These are phyloP conservation scores for Wickerhamiella sergipiensis DNA, from an alignment of 805 yeast species.

Conservation along the genomic window DNA sequence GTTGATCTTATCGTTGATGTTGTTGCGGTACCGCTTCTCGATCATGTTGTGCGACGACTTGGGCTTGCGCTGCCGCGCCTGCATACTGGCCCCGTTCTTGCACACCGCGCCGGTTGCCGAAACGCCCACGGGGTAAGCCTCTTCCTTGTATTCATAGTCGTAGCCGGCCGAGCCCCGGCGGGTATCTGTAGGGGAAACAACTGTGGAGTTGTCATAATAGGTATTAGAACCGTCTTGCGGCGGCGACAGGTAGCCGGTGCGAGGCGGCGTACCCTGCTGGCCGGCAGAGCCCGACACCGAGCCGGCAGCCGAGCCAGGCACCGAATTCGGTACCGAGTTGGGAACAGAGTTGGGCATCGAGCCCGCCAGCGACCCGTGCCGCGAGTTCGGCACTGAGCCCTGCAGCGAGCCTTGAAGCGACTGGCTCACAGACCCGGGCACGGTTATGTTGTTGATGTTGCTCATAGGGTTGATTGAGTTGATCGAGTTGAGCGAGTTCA, in stretches of 20 bases:
- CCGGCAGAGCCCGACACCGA: neutral
- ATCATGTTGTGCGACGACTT: conserved; percentile 57
- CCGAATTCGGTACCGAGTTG: neutral
- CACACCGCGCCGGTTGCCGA: neutral
- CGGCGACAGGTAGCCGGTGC: neutral
- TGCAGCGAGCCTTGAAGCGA: neutral
- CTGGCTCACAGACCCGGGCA: neutral
- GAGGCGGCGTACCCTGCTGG: neutral
- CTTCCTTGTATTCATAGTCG: neutral
- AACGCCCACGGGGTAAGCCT: neutral
- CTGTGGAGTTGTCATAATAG: neutral
- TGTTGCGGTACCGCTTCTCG: conserved; percentile 59
- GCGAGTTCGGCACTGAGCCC: neutral
- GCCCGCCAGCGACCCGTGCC: neutral
- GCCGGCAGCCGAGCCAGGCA: neutral
- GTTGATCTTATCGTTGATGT: conserved; percentile 53
- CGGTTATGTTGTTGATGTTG: neutral
- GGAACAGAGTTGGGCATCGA: neutral
- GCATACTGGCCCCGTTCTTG: neutral
- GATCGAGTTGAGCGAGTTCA: too few relatives aligned
- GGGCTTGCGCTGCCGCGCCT: conserved; percentile 25
- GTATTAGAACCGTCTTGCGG: neutral
- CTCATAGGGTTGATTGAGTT: neutral
- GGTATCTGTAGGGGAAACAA: neutral
- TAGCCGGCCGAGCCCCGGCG: neutral